Base-by-base conservation (phyloP, 2,329 filamentous ascomycete genomes). In the Neonectria ditissima region DNA sequence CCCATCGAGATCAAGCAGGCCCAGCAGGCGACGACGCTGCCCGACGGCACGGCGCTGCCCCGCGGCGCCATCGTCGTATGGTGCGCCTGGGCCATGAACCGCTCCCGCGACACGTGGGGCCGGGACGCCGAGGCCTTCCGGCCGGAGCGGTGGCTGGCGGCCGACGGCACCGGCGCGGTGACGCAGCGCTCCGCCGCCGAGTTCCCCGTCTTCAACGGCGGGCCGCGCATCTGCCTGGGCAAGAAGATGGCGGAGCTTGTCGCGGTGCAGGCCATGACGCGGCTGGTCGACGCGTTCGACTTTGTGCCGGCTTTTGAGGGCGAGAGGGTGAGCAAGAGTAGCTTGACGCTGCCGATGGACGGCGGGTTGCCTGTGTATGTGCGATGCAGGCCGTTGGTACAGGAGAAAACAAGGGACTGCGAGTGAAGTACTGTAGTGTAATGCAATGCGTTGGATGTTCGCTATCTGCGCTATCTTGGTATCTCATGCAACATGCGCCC, bases 1-100 rank as follows among this genome's bases (percentile, higher is more conserved):
- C 89, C 89, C 1, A 87, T 91, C 64, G 89, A 91, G 72, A 85
- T 91, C 67, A 89, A 88, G 73, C 87, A 91, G 75, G 83, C 83
- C 63, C 81, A 83, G 24, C 73, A 79, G 55, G 74, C 81, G 18
- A 83, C 83, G 3, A 84, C 82, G 0, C 80, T 91, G 2, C 88
- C 88, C 0, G 88, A 90, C 69, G 87, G 87, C 4, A 90, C 88
- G 0, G 83, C 80, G 50, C 80, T 91, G 4, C 87, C 87, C 0
- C 73, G 77, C 28, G 74, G 79, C 13, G 81, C 87, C 0, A 81
- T 91, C 24, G 78, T 91, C 3, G 78, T 90, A 3, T 91, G 88
- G 88, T 89, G 86, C 65, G 80, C 86, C 3, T 91, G 87, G 86
- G 86, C 89, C 1, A 86, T 90, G 82, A 87, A 88, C 65, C 81